phyloP scores from a whole-genome alignment of 495 filamentous ascomycete genomes.

The Aspergillus baeticus region DNA sequence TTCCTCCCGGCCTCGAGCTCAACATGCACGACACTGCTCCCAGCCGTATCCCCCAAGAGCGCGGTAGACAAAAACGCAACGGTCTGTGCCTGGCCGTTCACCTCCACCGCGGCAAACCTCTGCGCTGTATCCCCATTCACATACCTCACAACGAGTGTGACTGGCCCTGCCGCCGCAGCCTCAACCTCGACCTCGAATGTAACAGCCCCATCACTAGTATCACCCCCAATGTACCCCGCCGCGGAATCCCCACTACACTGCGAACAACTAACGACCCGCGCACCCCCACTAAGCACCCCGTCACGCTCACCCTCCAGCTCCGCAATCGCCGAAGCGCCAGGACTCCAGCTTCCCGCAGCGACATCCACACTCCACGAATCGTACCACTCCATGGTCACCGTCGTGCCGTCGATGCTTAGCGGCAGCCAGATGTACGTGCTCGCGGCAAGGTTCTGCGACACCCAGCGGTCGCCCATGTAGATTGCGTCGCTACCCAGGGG shows the following conservation, averaged over 20 bases:
- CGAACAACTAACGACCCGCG: background rate
- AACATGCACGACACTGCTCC: background rate
- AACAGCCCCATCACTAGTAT: constrained; percentile 2
- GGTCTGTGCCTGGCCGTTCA: constrained; percentile 11
- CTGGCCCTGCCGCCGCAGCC: too few relatives aligned
- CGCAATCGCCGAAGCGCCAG: background rate
- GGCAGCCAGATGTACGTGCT: constrained; percentile 69
- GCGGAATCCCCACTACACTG: constrained; percentile 3
- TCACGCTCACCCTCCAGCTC: background rate
- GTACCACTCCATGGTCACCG: constrained; percentile 25
- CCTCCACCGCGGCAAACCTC: constrained; percentile 12
- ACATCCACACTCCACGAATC: constrained; percentile 6
- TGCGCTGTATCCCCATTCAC: constrained; percentile 12
- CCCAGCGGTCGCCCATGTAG: constrained; percentile 70
- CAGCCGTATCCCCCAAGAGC: background rate
- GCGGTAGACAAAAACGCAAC: constrained; percentile 12
- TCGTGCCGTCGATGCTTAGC: constrained; percentile 54
- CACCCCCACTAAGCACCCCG: background rate
- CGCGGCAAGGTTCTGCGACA: constrained; percentile 54
- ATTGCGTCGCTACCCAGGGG: constrained; percentile 26
- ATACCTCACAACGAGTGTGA: background rate
- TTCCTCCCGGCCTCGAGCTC: background rate
- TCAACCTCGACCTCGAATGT: background rate
- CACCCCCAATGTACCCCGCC: constrained; percentile 17
- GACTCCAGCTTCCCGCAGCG: background rate